phyloP scores from a whole-genome alignment of 2,329 filamentous ascomycete genomes.

The Diplodia mutila region DNA sequence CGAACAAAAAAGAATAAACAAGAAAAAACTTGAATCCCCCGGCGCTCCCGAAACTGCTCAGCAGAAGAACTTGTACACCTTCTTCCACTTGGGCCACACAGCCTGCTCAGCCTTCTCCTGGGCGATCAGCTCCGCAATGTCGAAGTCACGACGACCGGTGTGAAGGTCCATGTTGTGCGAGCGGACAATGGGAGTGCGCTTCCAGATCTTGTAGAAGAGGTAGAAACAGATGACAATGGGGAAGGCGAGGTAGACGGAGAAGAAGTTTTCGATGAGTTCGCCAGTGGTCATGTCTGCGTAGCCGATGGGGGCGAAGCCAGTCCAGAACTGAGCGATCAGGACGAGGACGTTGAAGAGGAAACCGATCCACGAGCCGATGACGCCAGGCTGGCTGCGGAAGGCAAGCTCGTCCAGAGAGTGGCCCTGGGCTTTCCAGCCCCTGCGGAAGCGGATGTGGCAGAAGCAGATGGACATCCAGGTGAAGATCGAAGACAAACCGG shows the following conservation, averaged over 20 bases:
- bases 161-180: slow-evolving; percentile 80
- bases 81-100: slow-evolving; percentile 54
- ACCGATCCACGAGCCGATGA: slow-evolving; percentile 47
- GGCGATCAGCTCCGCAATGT: slow-evolving; percentile 74
- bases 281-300: slow-evolving; percentile 40
- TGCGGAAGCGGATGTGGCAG: slow-evolving; percentile 87
- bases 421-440: slow-evolving; percentile 45
- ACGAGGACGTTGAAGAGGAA: slow-evolving; percentile 45
- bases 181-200: slow-evolving; percentile 68
- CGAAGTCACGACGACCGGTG: slow-evolving; percentile 83
- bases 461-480: slow-evolving; percentile 85
- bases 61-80: slow-evolving; percentile 54
- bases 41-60: slow-evolving; percentile 28
- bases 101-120: slow-evolving; percentile 78
- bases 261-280: slow-evolving; percentile 62
- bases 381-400: slow-evolving; percentile 47
- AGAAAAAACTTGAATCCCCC: not conserved
- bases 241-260: slow-evolving; percentile 77
- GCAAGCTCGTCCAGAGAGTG: slow-evolving; percentile 50
- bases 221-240: slow-evolving; percentile 73
- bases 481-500: slow-evolving; percentile 73
- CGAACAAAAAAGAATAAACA: not conserved
- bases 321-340: slow-evolving; percentile 42
- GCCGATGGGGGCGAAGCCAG: slow-evolving; percentile 35
- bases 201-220: slow-evolving; percentile 72